Percentiles rank a stretch among this genome's conserved stretches.
phyloP scores from a whole-genome alignment of 1,284 basidiomycete genomes.

The Leccinum angustisporum region DNA sequence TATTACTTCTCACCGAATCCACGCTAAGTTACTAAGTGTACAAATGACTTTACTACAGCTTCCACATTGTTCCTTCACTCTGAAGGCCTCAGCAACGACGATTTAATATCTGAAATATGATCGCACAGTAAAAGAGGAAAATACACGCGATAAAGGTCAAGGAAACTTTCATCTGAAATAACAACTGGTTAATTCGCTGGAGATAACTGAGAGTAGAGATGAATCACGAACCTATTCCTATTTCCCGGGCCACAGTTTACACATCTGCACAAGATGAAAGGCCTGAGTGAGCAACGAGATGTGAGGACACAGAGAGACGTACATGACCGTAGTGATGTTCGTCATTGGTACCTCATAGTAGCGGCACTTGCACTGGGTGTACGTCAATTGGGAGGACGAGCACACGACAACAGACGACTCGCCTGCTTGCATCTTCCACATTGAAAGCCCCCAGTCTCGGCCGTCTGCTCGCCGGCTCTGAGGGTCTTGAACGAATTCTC shows the following conservation, averaged over 20 bases:
- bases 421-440: slow-evolving; percentile 83
- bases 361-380: too few relatives aligned
- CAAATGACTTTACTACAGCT: too few relatives aligned
- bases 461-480: slow-evolving; percentile 85
- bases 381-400: too few relatives aligned
- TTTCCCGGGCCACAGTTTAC: slow-evolving; percentile 46
- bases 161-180: slow-evolving; percentile 67
- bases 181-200: slow-evolving; percentile 6
- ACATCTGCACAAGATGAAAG: slow-evolving; percentile 41
- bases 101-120: background rate
- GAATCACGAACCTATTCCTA: slow-evolving; percentile 45
- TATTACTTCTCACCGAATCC: too few relatives aligned
- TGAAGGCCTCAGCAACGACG: too few relatives aligned
- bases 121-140: background rate
- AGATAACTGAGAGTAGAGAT: background rate
- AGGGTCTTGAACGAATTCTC: slow-evolving; percentile 92
- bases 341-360: too few relatives aligned
- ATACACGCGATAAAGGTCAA: slow-evolving; percentile 31
- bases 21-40: too few relatives aligned
- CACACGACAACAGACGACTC: too few relatives aligned
- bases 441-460: slow-evolving; percentile 98
- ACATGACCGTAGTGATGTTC: slow-evolving; percentile 46
- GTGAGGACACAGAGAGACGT: slow-evolving; percentile 28
- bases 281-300: background rate
- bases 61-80: too few relatives aligned